Percentiles rank a stretch among this genome's conserved stretches.
phyloP scores from a whole-genome alignment of 2,329 filamentous ascomycete genomes.

The Graphilbum ipis-grandicollis region DNA sequence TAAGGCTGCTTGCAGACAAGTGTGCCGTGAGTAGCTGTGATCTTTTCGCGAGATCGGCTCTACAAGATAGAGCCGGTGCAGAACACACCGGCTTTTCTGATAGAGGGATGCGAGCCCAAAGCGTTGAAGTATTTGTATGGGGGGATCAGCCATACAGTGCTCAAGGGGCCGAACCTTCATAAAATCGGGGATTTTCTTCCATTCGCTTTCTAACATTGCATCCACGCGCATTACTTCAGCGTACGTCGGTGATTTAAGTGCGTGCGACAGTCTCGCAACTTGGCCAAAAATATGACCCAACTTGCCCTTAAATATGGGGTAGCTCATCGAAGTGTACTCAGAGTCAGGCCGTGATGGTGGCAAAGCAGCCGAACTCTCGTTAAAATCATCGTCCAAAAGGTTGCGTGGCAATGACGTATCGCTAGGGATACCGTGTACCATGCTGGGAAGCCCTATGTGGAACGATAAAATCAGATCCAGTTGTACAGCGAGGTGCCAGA shows the following conservation, averaged over 20 bases:
- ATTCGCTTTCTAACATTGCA: constrained; percentile 24
- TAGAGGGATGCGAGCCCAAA: constrained; percentile 34
- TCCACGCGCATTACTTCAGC: constrained; percentile 31
- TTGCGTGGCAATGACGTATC: constrained; percentile 46
- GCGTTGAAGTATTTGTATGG: constrained; percentile 30
- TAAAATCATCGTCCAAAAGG: constrained; percentile 48
- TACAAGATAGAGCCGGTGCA: constrained; percentile 35
- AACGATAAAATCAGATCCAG: constrained; percentile 49
- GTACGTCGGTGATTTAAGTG: constrained; percentile 28
- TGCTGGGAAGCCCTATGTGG: constrained; percentile 49
- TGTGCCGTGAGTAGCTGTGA: constrained; percentile 33
- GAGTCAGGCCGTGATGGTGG: constrained; percentile 37
- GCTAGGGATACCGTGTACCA: constrained; percentile 45
- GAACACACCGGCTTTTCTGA: constrained; percentile 36
- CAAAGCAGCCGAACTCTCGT: constrained; percentile 32
- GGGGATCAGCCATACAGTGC: constrained; percentile 29
- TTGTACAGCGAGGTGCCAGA: constrained; percentile 37
- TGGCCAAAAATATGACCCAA: constrained; percentile 30
- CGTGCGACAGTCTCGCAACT: constrained; percentile 31
- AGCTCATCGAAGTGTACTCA: constrained; percentile 42
- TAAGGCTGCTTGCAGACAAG: constrained; percentile 31
- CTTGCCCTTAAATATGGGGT: constrained; percentile 32
- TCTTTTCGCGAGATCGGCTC: constrained; percentile 23
- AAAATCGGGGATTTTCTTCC: constrained; percentile 26
- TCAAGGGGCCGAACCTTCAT: constrained; percentile 30